Evolutionary conservation across 495 filamentous ascomycete species (phyloP).

Genomic region (Daldinia childiae): DNA sequence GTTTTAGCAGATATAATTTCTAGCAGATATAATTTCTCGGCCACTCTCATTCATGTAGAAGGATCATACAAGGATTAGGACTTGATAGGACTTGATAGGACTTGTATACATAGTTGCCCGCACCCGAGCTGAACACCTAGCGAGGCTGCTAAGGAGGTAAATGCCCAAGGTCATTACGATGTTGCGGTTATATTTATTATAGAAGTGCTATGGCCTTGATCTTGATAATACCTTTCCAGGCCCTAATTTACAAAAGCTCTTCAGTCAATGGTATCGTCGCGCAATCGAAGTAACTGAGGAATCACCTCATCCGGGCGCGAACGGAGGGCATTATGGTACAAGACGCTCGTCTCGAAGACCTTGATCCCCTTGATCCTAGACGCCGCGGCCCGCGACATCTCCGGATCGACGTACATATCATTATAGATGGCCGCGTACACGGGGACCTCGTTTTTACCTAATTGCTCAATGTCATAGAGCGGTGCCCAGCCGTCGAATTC

Average conservation of each 20-base stretch:
- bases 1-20: slow-evolving; percentile 51
- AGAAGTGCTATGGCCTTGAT: slow-evolving; percentile 5
- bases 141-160: background rate
- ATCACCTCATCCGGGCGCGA: slow-evolving; percentile 77
- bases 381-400: slow-evolving; percentile 76
- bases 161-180: background rate
- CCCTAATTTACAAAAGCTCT: background rate
- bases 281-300: slow-evolving; percentile 72
- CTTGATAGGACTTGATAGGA: too few species aligned
- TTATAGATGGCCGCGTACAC: slow-evolving; percentile 91
- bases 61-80: too few species aligned
- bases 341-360: slow-evolving; percentile 81
- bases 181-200: background rate
- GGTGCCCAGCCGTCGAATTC: slow-evolving; percentile 71
- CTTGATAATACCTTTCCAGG: background rate
- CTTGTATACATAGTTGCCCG: background rate
- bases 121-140: background rate
- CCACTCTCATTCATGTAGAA: slow-evolving; percentile 41
- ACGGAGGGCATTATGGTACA: slow-evolving; percentile 87
- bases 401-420: slow-evolving; percentile 94
- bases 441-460: slow-evolving; percentile 82
- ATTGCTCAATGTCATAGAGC: slow-evolving; percentile 77
- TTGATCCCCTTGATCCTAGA: slow-evolving; percentile 78
- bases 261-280: slow-evolving; percentile 78
- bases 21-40: slow-evolving; percentile 53